Evolutionary conservation across 1,139 yeast species (phyloP).

Genomic region (Meyerozyma carpophila): DNA sequence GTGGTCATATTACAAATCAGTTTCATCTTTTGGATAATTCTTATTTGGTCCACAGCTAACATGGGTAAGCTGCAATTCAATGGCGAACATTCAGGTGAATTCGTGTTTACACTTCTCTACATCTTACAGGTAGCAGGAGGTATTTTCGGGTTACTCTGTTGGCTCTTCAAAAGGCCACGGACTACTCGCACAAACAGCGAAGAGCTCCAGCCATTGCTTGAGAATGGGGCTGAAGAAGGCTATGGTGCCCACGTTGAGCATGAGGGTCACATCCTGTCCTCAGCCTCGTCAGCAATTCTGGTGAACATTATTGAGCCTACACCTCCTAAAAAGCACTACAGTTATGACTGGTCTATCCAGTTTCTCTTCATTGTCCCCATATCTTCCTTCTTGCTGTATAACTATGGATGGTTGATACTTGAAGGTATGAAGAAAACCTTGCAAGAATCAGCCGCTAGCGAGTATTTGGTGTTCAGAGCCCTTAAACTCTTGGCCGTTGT

Average conservation of each 20-base stretch:
- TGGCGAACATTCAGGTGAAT: constrained; percentile 59
- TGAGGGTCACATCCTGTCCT: constrained; percentile 5
- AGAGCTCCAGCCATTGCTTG: constrained; percentile 3
- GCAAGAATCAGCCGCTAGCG: constrained; percentile 54
- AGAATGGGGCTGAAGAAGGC: constrained; percentile 20
- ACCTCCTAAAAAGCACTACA: constrained; percentile 29
- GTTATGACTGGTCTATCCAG: constrained; percentile 81
- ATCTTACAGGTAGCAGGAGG: constrained; percentile 46
- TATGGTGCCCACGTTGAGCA: constrained; percentile 10
- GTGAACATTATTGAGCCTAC: background rate
- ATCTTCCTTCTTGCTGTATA: constrained; percentile 47
- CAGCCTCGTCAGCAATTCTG: constrained; percentile 8
- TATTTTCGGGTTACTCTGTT: constrained; percentile 50
- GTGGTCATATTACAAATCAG: constrained; percentile 57
- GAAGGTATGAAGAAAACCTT: constrained; percentile 66
- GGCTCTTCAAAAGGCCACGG: constrained; percentile 27
- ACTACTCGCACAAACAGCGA: background rate
- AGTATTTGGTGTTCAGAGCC: constrained; percentile 41
- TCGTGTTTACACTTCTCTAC: constrained; percentile 47
- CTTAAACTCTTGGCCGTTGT: constrained; percentile 29
- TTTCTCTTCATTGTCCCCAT: constrained; percentile 63
- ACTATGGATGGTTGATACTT: constrained; percentile 48
- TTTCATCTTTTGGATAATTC: constrained; percentile 49
- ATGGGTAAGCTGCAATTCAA: constrained; percentile 34
- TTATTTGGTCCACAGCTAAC: constrained; percentile 43